phyloP scores from a whole-genome alignment of 495 filamentous ascomycete species.

The Venustampulla echinocandica region DNA sequence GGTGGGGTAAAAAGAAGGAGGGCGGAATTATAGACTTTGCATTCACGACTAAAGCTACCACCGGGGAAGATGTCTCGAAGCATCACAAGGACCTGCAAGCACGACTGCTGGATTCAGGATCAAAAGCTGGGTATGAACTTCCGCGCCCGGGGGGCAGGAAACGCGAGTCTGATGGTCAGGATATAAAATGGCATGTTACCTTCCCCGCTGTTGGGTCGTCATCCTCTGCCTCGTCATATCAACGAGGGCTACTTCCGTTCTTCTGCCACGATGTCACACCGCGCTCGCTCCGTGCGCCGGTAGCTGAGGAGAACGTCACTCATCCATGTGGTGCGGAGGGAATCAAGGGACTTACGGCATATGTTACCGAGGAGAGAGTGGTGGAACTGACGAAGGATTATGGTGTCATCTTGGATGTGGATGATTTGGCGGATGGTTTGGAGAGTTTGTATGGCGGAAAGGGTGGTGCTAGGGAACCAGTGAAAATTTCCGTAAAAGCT shows the following conservation, averaged over 20 bases:
- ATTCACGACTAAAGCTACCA: too few species aligned
- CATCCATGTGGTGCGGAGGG: slow-evolving; percentile 40
- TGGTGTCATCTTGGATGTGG: slow-evolving; percentile 21
- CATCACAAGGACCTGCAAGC: slow-evolving; percentile 24
- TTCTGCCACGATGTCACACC: slow-evolving; percentile 49
- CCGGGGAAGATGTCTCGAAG: slow-evolving; percentile 17
- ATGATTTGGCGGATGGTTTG: neutral
- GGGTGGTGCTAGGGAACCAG: neutral
- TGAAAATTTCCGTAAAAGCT: neutral
- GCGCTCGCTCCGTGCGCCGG: slow-evolving; percentile 36
- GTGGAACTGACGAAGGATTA: slow-evolving; percentile 20
- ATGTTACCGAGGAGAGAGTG: slow-evolving; percentile 21
- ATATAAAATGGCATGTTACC: slow-evolving; percentile 43
- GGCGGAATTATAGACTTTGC: slow-evolving; percentile 46
- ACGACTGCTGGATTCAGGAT: slow-evolving; percentile 18
- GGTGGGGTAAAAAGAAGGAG: slow-evolving; percentile 39
- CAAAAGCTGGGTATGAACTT: slow-evolving; percentile 32
- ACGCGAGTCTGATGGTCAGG: slow-evolving; percentile 35
- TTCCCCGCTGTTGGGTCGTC: slow-evolving; percentile 28
- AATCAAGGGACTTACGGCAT: slow-evolving; percentile 32
- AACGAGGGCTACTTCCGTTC: slow-evolving; percentile 37
- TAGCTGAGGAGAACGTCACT: slow-evolving; percentile 20
- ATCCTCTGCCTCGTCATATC: slow-evolving; percentile 12
- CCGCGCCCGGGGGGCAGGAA: slow-evolving; percentile 35
- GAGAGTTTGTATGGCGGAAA: slow-evolving; percentile 1